Evolutionary conservation across 1,284 basidiomycete species (phyloP), one percentile per base, ranked within the genome.

Genomic region (Ganoderma resinaceum): DNA sequence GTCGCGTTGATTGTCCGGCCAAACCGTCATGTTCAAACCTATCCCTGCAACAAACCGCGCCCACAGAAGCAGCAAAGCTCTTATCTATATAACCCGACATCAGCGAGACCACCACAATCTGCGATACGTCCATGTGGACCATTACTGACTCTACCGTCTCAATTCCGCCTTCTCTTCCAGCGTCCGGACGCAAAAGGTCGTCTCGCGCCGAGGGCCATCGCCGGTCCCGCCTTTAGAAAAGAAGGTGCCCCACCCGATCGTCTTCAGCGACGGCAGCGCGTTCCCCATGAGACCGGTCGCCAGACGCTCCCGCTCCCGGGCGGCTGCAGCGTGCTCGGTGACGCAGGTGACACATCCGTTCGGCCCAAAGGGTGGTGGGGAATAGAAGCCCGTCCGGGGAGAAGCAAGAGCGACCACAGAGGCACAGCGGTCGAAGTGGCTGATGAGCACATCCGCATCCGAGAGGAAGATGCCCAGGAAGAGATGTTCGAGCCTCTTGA

Each of bases 401-500:
- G 35, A 85, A 70, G 20, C 81, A 80, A 74, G 70, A 65, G 84
- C 78, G 65, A 82, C 78, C 43, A 85, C 23, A 9, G 46, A 65
- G 7, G 76, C 66, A 23, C 71, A 77, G 20, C 86, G 80, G 16
- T 74, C 73, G 18, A 69, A 53, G 59, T 72, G 69, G 38, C 72
- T 68, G 70, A 80, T 78, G 38, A 87, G 73, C 61, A 86, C 76
- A 26, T 80, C 78, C 62, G 83, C 81, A 62, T 83, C 80, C 0
- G 88, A 89, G 18, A 89, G 84, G 73, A 86, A 87, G 69, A 89
- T 78, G 0, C 91, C 91, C 43, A 92, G 79, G 70, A 86, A 85
- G 16, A 92, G 81, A 69, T 84, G 76, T 29, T 80, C 77, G n/a
- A 92, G 81, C 16, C 68, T 74, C 81, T 82, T 66, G 33, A 62